phyloP scores from a whole-genome alignment of 2,329 filamentous ascomycete genomes.

The Ophiostoma ips region DNA sequence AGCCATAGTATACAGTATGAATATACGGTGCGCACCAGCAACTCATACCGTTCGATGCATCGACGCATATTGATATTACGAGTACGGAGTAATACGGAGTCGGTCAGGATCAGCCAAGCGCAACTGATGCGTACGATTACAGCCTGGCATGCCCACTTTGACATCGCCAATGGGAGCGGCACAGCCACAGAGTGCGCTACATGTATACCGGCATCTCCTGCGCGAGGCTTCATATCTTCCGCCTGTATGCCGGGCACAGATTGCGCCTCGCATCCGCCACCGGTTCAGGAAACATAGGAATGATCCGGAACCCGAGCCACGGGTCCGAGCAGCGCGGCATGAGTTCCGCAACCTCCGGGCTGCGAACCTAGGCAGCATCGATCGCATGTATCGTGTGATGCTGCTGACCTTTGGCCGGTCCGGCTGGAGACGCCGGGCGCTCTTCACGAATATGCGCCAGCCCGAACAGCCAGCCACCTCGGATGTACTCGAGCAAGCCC shows the following conservation, averaged over 20 bases:
- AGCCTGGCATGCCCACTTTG: not conserved
- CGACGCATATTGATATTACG: too few relatives aligned
- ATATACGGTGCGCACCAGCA: not conserved
- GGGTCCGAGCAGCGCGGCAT: constrained; percentile 28
- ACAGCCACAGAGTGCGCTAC: constrained; percentile 20
- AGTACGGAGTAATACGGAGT: too few relatives aligned
- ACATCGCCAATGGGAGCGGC: not conserved
- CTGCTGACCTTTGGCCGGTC: constrained; percentile 36
- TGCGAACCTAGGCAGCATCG: constrained; percentile 36
- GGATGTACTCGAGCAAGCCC: constrained; percentile 23
- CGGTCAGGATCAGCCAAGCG: too few relatives aligned
- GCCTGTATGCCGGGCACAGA: constrained; percentile 30
- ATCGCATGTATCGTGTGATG: constrained; percentile 34
- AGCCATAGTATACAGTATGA: not conserved
- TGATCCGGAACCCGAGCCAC: constrained; percentile 15
- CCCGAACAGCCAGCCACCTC: constrained; percentile 26
- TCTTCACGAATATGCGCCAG: constrained; percentile 26
- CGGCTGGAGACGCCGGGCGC: constrained; percentile 35
- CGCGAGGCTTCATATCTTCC: constrained; percentile 49
- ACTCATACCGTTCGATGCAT: too few relatives aligned
- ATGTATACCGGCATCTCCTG: constrained; percentile 45
- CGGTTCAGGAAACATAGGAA: constrained; percentile 31
- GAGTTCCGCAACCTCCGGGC: constrained; percentile 35
- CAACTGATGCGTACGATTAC: too few relatives aligned
- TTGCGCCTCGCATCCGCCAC: constrained; percentile 28